Percentiles rank a stretch among this genome's conserved stretches.
Evolutionary conservation across 352 stramenopile genomes (phyloP).

Genomic region (Elongisporangium anandrum): DNA sequence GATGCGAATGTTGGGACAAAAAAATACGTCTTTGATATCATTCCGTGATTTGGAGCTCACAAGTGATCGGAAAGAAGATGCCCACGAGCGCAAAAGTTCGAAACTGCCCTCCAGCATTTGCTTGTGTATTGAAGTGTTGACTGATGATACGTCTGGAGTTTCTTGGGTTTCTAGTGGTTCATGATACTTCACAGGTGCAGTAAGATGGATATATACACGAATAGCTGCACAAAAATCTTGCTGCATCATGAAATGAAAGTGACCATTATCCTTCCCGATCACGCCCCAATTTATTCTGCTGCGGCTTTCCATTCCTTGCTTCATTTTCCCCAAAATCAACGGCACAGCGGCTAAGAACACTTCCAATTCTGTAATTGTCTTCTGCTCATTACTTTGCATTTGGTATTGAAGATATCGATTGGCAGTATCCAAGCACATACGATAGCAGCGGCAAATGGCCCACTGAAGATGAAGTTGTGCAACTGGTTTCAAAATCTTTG

Average conservation of each 20-base stretch:
- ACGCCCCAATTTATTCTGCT: too few relatives aligned
- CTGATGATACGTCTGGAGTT: background rate
- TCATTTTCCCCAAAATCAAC: slow-evolving; percentile 24
- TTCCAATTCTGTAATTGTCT: slow-evolving; percentile 1
- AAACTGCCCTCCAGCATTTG: slow-evolving; percentile 14
- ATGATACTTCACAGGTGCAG: background rate
- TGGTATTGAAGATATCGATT: slow-evolving; percentile 1
- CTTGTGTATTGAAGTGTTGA: slow-evolving; percentile 9
- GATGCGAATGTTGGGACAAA: slow-evolving; percentile 14
- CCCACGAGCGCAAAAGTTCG: slow-evolving; percentile 37
- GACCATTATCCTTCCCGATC: slow-evolving; percentile 7
- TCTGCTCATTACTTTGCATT: slow-evolving; percentile 4
- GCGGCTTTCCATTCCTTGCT: slow-evolving; percentile 11
- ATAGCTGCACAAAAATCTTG: slow-evolving; percentile 54
- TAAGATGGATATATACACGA: slow-evolving; percentile 12
- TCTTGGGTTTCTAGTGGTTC: background rate
- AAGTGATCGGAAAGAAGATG: slow-evolving; percentile 26
- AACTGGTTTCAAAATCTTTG: slow-evolving; percentile 8
- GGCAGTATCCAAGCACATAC: slow-evolving; percentile 37
- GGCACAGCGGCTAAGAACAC: slow-evolving; percentile 12
- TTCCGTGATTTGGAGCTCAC: slow-evolving; percentile 15
- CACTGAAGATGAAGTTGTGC: slow-evolving; percentile 39
- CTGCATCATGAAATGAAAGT: slow-evolving; percentile 56
- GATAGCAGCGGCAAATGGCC: slow-evolving; percentile 51
- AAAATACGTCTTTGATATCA: slow-evolving; percentile 26